phyloP scores from a whole-genome alignment of 768 basidiomycete species.

The Kwoniella botswanensis region DNA sequence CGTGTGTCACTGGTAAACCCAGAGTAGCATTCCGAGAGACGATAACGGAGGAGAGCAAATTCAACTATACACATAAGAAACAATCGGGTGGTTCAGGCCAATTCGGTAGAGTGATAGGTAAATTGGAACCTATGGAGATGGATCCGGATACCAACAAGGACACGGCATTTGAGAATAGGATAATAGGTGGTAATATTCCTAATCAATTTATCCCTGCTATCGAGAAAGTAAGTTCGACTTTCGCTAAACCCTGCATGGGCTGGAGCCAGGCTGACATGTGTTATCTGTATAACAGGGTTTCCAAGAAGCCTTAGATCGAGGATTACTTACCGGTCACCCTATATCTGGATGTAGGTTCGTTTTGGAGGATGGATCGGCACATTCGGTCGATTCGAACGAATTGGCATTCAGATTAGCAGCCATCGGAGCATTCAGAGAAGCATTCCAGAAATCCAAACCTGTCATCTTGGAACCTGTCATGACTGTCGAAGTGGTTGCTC shows the following conservation, averaged over 20 bases:
- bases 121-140: conserved; percentile 85
- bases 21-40: conserved; percentile 97
- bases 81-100: conserved; percentile 97
- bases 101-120: conserved; percentile 88
- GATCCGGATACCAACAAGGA: conserved; percentile 76
- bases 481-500: conserved; percentile 96
- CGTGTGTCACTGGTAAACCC: conserved; percentile 91
- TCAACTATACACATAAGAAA: conserved; percentile 95
- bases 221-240: conserved; percentile 71
- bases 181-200: conserved; percentile 92
- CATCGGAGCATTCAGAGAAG: conserved; percentile 90
- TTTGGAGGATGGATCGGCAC: conserved; percentile 87
- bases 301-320: conserved; percentile 90
- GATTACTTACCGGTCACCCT: conserved; percentile 82
- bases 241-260: neutral
- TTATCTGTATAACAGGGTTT: conserved; percentile 71
- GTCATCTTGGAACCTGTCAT: conserved; percentile 97
- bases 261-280: neutral
- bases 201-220: conserved; percentile 90
- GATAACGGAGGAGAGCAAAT: conserved; percentile 77
- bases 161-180: conserved; percentile 76
- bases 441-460: conserved; percentile 74
- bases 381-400: conserved; percentile 95
- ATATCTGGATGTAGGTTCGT: conserved; percentile 85
- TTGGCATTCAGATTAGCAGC: conserved; percentile 90